Evolutionary conservation across 306 rosid species (phyloP).

Genomic region (Cercis canadensis): DNA sequence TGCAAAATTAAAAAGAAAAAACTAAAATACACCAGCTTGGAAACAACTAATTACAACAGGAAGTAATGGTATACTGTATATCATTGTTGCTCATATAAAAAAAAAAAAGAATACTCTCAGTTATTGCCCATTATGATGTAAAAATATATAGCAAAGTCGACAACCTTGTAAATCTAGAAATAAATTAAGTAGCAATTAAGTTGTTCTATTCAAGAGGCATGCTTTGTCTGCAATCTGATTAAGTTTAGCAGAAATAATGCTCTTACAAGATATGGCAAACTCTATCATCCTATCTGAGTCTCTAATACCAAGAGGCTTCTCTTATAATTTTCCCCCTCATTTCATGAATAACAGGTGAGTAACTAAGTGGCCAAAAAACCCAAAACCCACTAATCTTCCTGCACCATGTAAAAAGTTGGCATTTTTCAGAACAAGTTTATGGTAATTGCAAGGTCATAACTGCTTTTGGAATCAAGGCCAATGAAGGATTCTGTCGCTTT

Average conservation of each 20-base stretch:
- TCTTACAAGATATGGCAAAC: conserved; percentile 4
- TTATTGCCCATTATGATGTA: neutral
- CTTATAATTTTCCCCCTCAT: neutral
- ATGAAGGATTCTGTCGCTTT: conserved; percentile 32
- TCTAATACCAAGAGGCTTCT: neutral
- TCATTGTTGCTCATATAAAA: too few relatives aligned
- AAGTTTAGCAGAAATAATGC: conserved; percentile 6
- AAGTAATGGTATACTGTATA: too few relatives aligned
- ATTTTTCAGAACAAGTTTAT: too few relatives aligned
- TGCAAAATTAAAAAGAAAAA: neutral
- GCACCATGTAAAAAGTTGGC: too few relatives aligned
- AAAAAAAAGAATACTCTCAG: neutral
- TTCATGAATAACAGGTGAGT: neutral
- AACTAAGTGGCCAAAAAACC: too few relatives aligned
- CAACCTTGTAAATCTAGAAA: neutral
- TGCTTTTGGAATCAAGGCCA: neutral
- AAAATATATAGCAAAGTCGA: conserved; percentile 2
- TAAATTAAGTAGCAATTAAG: neutral
- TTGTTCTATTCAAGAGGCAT: neutral
- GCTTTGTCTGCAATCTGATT: neutral
- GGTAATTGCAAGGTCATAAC: too few relatives aligned
- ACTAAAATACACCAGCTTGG: too few relatives aligned
- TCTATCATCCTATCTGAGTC: neutral
- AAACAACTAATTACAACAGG: too few relatives aligned
- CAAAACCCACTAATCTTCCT: too few relatives aligned